These are phyloP conservation scores for Eucalyptus paniculata DNA, from an alignment of 345 rosid species.

Conservation along the genomic window DNA sequence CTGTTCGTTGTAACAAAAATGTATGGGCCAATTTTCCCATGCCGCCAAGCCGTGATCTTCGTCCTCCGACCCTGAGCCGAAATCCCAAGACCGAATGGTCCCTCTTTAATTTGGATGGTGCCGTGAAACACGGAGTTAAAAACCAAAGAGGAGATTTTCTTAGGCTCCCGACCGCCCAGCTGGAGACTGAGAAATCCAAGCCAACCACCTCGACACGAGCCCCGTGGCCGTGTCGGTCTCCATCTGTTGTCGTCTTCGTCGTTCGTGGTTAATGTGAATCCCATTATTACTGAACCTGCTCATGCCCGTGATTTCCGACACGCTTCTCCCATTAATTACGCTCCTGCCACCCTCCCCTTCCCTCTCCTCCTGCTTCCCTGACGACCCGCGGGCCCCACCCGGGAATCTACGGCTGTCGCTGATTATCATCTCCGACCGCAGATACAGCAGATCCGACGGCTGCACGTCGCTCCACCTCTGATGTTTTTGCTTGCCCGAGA, in stretches of 20 bases:
- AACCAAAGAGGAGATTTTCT: background rate
- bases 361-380: background rate
- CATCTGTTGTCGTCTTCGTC: slow-evolving; percentile 11
- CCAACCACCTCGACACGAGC: slow-evolving; percentile 19
- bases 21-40: background rate
- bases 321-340: slow-evolving; percentile 52
- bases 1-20: background rate
- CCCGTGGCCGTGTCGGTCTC: slow-evolving; percentile 23
- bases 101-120: background rate
- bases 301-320: slow-evolving; percentile 69
- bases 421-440: slow-evolving; percentile 66
- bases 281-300: slow-evolving; percentile 21
- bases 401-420: slow-evolving; percentile 18
- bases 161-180: background rate
- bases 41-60: background rate
- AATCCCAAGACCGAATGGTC: background rate
- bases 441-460: slow-evolving; percentile 58
- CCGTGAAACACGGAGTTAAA: background rate
- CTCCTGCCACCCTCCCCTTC: slow-evolving; percentile 20
- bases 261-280: background rate
- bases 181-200: slow-evolving; percentile 13
- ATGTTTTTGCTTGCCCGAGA: slow-evolving; percentile 22
- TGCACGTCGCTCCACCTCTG: slow-evolving; percentile 79
- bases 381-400: background rate
- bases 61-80: background rate